A percentile compares a stretch with the other conserved stretches of the same genome.
These are phyloP conservation scores for Ceratobasidium sp. DNA, from an alignment of 1,284 basidiomycete genomes.

Conservation along the genomic window DNA sequence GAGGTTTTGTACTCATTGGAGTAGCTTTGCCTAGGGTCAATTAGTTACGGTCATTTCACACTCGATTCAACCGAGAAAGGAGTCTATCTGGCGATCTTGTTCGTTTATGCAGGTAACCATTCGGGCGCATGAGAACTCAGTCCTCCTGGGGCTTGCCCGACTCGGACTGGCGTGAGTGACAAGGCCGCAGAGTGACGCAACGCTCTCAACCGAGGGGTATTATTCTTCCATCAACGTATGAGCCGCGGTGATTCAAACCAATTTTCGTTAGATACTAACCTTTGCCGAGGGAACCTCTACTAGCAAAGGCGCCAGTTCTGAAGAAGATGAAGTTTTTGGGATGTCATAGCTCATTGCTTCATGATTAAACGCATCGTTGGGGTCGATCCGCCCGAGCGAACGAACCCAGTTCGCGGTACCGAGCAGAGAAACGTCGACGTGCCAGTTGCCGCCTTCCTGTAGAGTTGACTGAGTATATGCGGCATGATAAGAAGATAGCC, in stretches of 20 bases:
- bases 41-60: too few relatives aligned
- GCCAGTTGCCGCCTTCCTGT: slow-evolving; percentile 69
- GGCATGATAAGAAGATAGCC: background rate
- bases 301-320: background rate
- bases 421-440: slow-evolving; percentile 66
- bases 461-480: background rate
- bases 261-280: background rate
- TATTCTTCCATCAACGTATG: background rate
- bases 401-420: slow-evolving; percentile 65
- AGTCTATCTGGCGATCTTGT: background rate
- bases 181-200: slow-evolving; percentile 59
- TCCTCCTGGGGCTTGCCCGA: slow-evolving; percentile 52
- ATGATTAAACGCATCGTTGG: slow-evolving; percentile 43
- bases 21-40: too few relatives aligned
- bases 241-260: background rate
- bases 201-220: slow-evolving; percentile 50
- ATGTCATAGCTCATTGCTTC: background rate
- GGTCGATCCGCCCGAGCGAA: slow-evolving; percentile 59
- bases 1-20: too few relatives aligned
- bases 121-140: slow-evolving; percentile 49
- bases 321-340: background rate
- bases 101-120: slow-evolving; percentile 47
- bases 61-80: background rate
- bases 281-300: slow-evolving; percentile 1
- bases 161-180: slow-evolving; percentile 55